These are phyloP conservation scores for Sanghuangporus weigelae DNA, from an alignment of 1,284 basidiomycete genomes.

Conservation along the genomic window DNA sequence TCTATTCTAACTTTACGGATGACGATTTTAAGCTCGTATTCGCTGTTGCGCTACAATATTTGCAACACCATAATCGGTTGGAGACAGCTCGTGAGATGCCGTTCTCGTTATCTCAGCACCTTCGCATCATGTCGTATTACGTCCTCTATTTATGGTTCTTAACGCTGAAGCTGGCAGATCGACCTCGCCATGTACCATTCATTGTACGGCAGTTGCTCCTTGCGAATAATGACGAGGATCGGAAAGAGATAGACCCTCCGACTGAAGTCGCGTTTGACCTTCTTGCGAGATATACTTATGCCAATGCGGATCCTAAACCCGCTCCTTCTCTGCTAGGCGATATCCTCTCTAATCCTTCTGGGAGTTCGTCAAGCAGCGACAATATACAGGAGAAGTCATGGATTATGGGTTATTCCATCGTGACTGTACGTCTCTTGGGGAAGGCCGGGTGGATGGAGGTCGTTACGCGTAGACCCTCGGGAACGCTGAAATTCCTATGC, in stretches of 20 bases:
- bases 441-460: conserved; percentile 90
- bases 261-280: conserved; percentile 98
- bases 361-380: conserved; percentile 29
- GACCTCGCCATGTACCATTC: conserved; percentile 79
- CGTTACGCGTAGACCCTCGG: conserved; percentile 82
- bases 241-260: conserved; percentile 75
- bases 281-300: conserved; percentile 93
- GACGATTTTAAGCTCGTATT: conserved; percentile 93
- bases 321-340: conserved; percentile 77
- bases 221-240: conserved; percentile 68
- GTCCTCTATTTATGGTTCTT: conserved; percentile 96
- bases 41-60: conserved; percentile 91
- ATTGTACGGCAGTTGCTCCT: conserved; percentile 86
- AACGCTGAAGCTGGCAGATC: conserved; percentile 80
- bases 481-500: conserved; percentile 84
- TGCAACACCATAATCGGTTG: conserved; percentile 84
- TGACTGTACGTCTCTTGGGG: conserved; percentile 76
- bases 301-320: conserved; percentile 89
- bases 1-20: conserved; percentile 93
- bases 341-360: conserved; percentile 32
- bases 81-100: conserved; percentile 57
- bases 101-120: conserved; percentile 93
- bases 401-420: conserved; percentile 82
- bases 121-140: conserved; percentile 90
- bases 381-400: conserved; percentile 68